Evolutionary conservation across 345 rosid genomes (phyloP).

Genomic region (Eucalyptus pauciflora): DNA sequence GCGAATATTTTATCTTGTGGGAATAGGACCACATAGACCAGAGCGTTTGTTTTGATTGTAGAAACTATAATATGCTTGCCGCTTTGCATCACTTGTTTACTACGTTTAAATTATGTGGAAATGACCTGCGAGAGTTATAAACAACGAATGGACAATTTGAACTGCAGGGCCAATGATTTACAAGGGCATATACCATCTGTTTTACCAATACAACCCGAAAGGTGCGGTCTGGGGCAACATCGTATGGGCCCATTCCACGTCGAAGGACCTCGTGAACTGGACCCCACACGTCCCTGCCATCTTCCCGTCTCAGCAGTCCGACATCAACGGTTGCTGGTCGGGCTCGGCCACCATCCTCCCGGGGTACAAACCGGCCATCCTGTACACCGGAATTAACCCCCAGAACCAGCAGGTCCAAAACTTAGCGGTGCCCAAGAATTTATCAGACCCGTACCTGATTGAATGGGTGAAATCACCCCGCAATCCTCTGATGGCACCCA

Average conservation of each 20-base stretch:
- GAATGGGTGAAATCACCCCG: constrained; percentile 31
- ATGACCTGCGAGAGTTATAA: not conserved
- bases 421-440: constrained; percentile 27
- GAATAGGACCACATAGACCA: not conserved
- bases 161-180: constrained; percentile 33
- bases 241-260: constrained; percentile 53
- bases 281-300: constrained; percentile 22
- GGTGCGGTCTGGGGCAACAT: constrained; percentile 50
- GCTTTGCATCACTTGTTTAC: not conserved
- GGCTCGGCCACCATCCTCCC: constrained; percentile 45
- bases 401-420: constrained; percentile 22
- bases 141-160: not conserved
- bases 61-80: not conserved
- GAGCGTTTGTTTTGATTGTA: not conserved
- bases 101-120: not conserved
- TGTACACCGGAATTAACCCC: constrained; percentile 42
- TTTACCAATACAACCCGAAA: constrained; percentile 52
- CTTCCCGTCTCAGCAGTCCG: constrained; percentile 20
- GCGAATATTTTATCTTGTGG: not conserved
- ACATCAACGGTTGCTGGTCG: constrained; percentile 41
- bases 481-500: constrained; percentile 31
- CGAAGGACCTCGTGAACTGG: constrained; percentile 53
- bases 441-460: constrained; percentile 30
- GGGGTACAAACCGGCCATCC: constrained; percentile 12
- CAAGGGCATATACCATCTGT: constrained; percentile 49